A percentile compares a stretch with the other conserved stretches of the same genome.
Conservation (phyloP, 2,329 filamentous ascomycete species). For the Arthrobotrys sphaeroides region DNA sequence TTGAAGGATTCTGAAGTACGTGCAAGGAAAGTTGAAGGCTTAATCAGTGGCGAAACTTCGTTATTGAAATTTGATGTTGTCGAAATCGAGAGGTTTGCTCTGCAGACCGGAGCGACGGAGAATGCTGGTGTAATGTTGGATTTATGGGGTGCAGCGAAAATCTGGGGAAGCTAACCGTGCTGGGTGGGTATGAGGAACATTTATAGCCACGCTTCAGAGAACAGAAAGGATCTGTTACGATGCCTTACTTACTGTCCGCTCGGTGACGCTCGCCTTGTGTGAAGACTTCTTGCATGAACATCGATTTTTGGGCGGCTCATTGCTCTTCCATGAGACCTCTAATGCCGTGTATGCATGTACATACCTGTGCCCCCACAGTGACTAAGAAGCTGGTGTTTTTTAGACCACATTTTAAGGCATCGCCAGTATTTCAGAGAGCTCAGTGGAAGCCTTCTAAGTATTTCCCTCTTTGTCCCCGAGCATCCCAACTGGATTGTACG, state of each 20-base stretch:
- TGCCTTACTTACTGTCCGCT: constrained; percentile 26
- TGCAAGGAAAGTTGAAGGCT: not conserved
- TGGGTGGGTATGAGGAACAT: constrained; percentile 14
- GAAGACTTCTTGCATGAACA: constrained; percentile 31
- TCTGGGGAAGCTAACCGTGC: constrained; percentile 45
- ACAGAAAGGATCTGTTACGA: constrained; percentile 9
- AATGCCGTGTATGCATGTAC: not conserved
- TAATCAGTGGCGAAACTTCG: not conserved
- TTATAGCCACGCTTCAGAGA: constrained; percentile 23
- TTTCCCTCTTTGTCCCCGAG: not conserved
- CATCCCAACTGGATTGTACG: no score
- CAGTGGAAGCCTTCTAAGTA: not conserved
- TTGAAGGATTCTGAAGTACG: no score
- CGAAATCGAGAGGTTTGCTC: not conserved
- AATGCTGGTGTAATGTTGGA: constrained; percentile 18
- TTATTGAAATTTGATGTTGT: not conserved
- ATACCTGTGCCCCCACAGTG: constrained; percentile 49
- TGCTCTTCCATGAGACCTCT: not conserved
- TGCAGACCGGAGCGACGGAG: not conserved
- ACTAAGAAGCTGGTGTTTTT: constrained; percentile 26
- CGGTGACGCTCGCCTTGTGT: constrained; percentile 19
- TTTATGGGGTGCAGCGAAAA: constrained; percentile 50
- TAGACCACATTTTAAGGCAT: constrained; percentile 2
- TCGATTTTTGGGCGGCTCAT: constrained; percentile 11
- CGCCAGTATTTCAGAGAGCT: constrained; percentile 37